Percentiles rank a stretch among this genome's conserved stretches.
These are phyloP conservation scores for Neostapfia colusana DNA, from an alignment of 176 grass and related monocot genomes.

Conservation along the genomic window DNA sequence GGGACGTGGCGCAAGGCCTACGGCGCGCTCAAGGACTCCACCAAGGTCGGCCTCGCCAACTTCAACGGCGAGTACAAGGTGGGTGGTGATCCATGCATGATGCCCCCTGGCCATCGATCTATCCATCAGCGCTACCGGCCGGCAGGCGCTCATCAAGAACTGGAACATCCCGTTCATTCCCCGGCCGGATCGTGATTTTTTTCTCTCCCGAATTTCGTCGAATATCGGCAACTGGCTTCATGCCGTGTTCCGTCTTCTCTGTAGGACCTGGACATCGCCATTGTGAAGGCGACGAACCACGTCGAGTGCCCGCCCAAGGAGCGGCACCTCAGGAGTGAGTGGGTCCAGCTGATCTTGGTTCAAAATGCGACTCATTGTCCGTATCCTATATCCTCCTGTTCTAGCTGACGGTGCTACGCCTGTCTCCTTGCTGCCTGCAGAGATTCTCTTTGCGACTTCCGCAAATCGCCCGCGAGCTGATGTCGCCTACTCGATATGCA, in stretches of 20 bases:
- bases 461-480: too few relatives aligned
- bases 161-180: too few relatives aligned
- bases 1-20: slow-evolving; percentile 92
- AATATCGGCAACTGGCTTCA: too few relatives aligned
- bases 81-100: slow-evolving; percentile 15
- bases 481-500: too few relatives aligned
- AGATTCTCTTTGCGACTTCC: slow-evolving; percentile 68
- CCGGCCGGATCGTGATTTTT: too few relatives aligned
- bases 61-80: slow-evolving; percentile 94
- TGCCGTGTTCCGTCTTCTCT: background rate
- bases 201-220: too few relatives aligned
- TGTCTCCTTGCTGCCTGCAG: slow-evolving; percentile 39
- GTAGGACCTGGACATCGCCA: slow-evolving; percentile 91
- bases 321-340: slow-evolving; percentile 89
- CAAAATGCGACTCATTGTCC: background rate
- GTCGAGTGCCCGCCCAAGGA: slow-evolving; percentile 95
- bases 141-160: too few relatives aligned
- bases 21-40: slow-evolving; percentile 96
- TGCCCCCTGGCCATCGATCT: background rate
- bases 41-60: slow-evolving; percentile 96
- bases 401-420: slow-evolving; percentile 6
- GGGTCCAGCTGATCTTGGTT: background rate
- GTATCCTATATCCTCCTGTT: background rate
- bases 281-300: slow-evolving; percentile 97
- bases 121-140: too few relatives aligned